Percentiles rank a stretch among this genome's conserved stretches.
Evolutionary conservation across 2,329 filamentous ascomycete genomes (phyloP).

Genomic region (Ascochyta pisi): DNA sequence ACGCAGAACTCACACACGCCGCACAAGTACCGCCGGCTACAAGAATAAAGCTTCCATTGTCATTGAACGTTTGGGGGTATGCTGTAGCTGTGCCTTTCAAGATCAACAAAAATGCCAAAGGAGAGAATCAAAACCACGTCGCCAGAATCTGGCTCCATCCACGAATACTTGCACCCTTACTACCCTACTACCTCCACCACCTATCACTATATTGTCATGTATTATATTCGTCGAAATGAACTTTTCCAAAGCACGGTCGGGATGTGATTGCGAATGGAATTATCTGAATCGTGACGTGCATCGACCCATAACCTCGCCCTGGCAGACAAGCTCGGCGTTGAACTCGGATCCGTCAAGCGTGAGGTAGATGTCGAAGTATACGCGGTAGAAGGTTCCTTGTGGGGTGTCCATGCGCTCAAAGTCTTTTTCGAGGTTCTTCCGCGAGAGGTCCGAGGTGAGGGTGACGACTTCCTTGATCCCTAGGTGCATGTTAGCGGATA

Average conservation of each 20-base stretch:
- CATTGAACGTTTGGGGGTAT: constrained; percentile 18
- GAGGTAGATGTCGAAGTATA: constrained; percentile 77
- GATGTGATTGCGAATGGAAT: background rate
- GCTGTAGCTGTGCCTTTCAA: constrained; percentile 5
- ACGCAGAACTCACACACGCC: too few relatives aligned
- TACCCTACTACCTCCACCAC: background rate
- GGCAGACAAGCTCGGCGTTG: constrained; percentile 97
- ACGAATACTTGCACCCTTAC: background rate
- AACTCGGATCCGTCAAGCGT: constrained; percentile 98
- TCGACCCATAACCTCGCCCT: constrained; percentile 97
- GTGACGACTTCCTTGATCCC: constrained; percentile 99
- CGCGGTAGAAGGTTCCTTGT: constrained; percentile 74
- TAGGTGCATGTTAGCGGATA: constrained; percentile 48
- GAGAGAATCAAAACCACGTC: constrained; percentile 3
- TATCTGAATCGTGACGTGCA: constrained; percentile 88
- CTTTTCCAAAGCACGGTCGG: background rate
- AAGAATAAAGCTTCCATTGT: constrained; percentile 9
- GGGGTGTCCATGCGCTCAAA: constrained; percentile 99
- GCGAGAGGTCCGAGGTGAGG: constrained; percentile 92
- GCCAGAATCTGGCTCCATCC: background rate
- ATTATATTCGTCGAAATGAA: constrained; percentile 5
- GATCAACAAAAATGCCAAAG: constrained; percentile 11
- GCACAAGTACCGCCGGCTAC: background rate
- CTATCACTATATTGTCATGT: constrained; percentile 7
- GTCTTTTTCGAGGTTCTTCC: constrained; percentile 98